Evolutionary conservation across 257 asterid genomes (phyloP), one percentile per base, ranked within the genome.

Genomic region (Solanum dulcamara): DNA sequence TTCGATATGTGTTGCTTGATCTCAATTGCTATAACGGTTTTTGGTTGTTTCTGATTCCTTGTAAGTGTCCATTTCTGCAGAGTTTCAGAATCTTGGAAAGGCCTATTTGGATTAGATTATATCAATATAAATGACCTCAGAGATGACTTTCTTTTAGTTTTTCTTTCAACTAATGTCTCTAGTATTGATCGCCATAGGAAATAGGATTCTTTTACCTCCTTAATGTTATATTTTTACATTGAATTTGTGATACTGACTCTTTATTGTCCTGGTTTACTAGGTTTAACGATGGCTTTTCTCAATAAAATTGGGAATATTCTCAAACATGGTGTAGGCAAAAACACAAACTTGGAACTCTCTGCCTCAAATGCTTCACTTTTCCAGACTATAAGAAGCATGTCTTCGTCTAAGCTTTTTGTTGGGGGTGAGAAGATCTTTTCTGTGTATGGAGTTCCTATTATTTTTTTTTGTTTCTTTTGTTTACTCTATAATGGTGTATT

Each of bases 341-440:
- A 89, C 87, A 89, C 81, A 71, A 60, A 87, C 81, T 59, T 90
- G 66, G 93, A 89, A 84, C 80, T 89, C 48, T 89, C 92, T 77
- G 90, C 92, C 79, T 71, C 94, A 10, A 91, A 84, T 71, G 81
- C 93, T 35, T 89, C 93, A 62, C 86, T 92, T 51, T 92, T 91
- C 88, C 97, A 93, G 92, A 92, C 98, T 35, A 86, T 88, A 80
- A 96, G 98, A 90, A 87, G 92, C 95, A 88, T 88, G 68, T 83
- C 97, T 48, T 93, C 96, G 62, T 90, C 98, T 28, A 94, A 94
- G 91, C 90, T 96, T 88, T 96, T 93, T 88, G 89, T 96, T 88
- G 99, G 99, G 92, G 98, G 99, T 96, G 85, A 38, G 26, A 50
- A 59, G 62, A 35, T 35, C 51, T 37, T 28, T 84, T 38, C 59